Evolutionary conservation across 176 grass and related monocot species (phyloP), one percentile per base, ranked within the genome.

Genomic region (Oryza coarctata): DNA sequence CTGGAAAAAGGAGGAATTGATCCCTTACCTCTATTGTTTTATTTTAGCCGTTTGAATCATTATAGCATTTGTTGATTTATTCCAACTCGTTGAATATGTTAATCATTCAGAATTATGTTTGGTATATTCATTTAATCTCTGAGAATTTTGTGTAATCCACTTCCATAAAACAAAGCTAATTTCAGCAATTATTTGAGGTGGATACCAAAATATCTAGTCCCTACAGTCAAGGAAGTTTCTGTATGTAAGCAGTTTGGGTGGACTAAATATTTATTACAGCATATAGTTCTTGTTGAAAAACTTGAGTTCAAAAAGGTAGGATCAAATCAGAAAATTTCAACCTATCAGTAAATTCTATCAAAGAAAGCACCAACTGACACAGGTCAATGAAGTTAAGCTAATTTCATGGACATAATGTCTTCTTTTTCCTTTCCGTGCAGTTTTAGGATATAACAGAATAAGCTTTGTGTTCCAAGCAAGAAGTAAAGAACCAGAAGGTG

Each of bases 401-500:
- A 71, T 7, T 32, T 29, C 52, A 72, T 12, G 63, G 8, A 34
- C 13, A 12, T 61, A n/a, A 6, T 43, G 32, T 1, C 3, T 33
- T 1, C 7, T 31, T 61, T 70, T 49, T 60, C 12, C 29, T 35
- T 68, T 73, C 2, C 13, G 9, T 75, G 23, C 70, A 47, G 10
- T 27, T 5, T 2, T 72, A 73, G 28, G 9, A 22, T 27, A 3
- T 65, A n/a, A 34, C 17, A 75, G 20, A 2, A 18, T 36, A 39
- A 39, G 9, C 38, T 39, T 2, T 39, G 10, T 39, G 9, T 7
- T 7, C 38, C 9, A n/a, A 34, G 44, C n/a, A 52, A 80, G 11
- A 89, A 65, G 57, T 26, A 78, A 43, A 45, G 29, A 78, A 44
- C 22, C 58, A 40, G 45, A 34, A 65, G 23, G 68, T 38, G 73